Base-by-base conservation (phyloP, 2,329 filamentous ascomycete genomes). In the Aureobasidium namibiae region DNA sequence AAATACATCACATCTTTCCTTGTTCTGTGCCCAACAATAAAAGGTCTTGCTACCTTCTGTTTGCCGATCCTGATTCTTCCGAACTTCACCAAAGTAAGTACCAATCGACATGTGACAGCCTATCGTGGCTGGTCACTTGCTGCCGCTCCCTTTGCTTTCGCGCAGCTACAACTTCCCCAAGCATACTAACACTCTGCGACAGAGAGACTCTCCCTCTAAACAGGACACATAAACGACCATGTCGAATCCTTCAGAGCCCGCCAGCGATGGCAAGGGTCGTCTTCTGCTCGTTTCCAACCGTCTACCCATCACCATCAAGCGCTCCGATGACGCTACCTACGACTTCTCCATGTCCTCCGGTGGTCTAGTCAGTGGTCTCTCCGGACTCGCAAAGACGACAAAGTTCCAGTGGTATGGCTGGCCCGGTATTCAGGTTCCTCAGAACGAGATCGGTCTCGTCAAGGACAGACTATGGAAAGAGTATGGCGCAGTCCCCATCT, bases 391-490 rank as follows among this genome's bases (percentile, higher is more conserved):
- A 67, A 96, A 96, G 76, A 88, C 90, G 33, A 96, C 90, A 26
- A 92, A 87, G 66, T 97, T 97, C 75, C 89, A 94, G 74, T 99
- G 94, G 94, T 97, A 97, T 75, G 94, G 94, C 66, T 97, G 94
- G 92, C 92, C 94, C 0, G 94, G 94, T 38, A 77, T 96, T 50
- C 90, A 97, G 73, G 85, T 97, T 4, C 92, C 92, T 39, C 89
- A 95, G 63, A 82, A 85, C 59, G 92, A 97, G 73, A 82, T 89
- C 44, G 79, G 82, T 2, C 80, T 81, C 59, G 85, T 99, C 73
- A 87, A 84, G 69, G 80, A 87, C 69, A 85, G 88, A 64, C 78
- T 97, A 69, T 89, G 90, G 75, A 85, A 94, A 23, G 88, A 96
- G 68, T 92, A 95, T 74, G 86, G 88, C 66, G 92, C 92, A 8